Conservation (phyloP, 495 filamentous ascomycete genomes). For the Trichoderma parareesei region DNA sequence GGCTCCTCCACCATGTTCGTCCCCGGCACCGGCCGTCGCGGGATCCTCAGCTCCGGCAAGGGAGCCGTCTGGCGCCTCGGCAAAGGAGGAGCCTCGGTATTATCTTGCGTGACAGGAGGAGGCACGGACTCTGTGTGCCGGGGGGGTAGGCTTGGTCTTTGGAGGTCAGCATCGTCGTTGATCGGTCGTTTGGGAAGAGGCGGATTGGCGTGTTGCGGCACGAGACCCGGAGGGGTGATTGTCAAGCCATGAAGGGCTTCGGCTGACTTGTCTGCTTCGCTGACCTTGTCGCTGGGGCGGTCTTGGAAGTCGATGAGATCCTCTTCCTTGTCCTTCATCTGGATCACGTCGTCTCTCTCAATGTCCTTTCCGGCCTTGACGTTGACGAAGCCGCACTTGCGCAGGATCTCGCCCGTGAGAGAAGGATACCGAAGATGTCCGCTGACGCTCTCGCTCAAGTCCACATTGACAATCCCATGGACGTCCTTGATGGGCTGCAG, state of each 20-base stretch:
- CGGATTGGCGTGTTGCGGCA: neutral
- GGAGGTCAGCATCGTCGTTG: neutral
- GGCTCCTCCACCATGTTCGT: neutral
- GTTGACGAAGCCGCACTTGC: slow-evolving; percentile 59
- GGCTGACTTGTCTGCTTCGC: neutral
- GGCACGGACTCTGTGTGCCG: neutral
- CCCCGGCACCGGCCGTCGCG: slow-evolving; percentile 4
- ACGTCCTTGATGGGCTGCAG: slow-evolving; percentile 56
- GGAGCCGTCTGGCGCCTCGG: neutral
- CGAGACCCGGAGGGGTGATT: slow-evolving; percentile 2
- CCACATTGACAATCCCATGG: slow-evolving; percentile 64
- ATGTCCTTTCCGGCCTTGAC: slow-evolving; percentile 48
- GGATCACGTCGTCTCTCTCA: slow-evolving; percentile 47
- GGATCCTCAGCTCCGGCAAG: neutral
- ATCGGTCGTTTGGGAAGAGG: slow-evolving; percentile 3
- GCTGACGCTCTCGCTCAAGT: slow-evolving; percentile 62
- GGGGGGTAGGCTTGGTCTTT: neutral
- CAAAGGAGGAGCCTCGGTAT: neutral
- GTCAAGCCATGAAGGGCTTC: neutral
- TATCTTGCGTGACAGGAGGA: neutral
- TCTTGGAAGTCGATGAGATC: slow-evolving; percentile 45
- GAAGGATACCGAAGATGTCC: slow-evolving; percentile 68
- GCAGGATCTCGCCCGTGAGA: slow-evolving; percentile 59
- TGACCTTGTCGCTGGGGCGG: slow-evolving; percentile 14
- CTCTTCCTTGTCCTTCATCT: slow-evolving; percentile 22